Percentiles rank a stretch among this genome's conserved stretches.
These are phyloP conservation scores for Populus trichocarpa DNA, from an alignment of 441 rosid species.

Conservation along the genomic window DNA sequence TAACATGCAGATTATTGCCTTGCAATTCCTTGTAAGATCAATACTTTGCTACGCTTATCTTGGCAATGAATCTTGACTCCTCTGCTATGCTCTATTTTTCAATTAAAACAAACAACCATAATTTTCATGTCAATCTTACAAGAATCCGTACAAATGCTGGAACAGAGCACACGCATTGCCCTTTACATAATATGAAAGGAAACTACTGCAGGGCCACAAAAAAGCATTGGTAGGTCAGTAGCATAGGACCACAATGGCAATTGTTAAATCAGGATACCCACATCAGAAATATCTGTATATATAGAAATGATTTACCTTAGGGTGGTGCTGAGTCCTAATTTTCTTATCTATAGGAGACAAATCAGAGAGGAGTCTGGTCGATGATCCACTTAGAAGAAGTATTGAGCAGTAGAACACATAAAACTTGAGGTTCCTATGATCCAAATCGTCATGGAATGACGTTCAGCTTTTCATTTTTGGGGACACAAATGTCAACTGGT, in stretches of 20 bases:
- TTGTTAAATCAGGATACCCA: neutral
- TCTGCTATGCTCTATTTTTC: neutral
- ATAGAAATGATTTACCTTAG: neutral
- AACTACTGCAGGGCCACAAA: neutral
- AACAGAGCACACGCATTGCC: neutral
- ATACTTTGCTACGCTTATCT: neutral
- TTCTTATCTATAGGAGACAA: slow-evolving; percentile 27
- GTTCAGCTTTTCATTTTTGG: slow-evolving; percentile 16
- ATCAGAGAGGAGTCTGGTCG: slow-evolving; percentile 26
- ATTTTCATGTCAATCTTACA: neutral
- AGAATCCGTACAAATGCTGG: neutral
- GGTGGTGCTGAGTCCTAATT: slow-evolving; percentile 36
- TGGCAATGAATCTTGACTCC: neutral
- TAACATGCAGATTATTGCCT: neutral
- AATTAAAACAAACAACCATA: neutral
- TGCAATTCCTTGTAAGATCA: neutral
- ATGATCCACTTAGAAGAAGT: slow-evolving; percentile 25
- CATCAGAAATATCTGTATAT: neutral
- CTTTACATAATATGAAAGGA: neutral
- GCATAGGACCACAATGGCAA: neutral
- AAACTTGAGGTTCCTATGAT: neutral
- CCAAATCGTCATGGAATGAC: slow-evolving; percentile 6
- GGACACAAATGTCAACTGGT: neutral
- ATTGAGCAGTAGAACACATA: slow-evolving; percentile 3
- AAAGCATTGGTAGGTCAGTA: neutral